Evolutionary conservation across 176 grass and related monocot genomes (phyloP).

Genomic region (Ampelocalamus luodianensis): DNA sequence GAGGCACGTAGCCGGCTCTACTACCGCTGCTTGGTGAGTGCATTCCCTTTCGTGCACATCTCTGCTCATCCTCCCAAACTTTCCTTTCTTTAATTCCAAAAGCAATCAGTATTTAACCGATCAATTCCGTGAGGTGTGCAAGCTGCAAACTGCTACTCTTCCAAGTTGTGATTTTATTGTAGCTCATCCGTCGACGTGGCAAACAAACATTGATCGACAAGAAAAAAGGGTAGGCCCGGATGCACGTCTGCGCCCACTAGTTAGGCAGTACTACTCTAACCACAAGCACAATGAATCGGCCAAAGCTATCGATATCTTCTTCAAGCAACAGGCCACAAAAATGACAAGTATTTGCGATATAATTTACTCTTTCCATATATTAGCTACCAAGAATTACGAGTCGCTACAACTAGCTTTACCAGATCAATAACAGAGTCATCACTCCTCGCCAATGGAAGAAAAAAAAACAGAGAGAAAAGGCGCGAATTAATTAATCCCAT

Average conservation of each 20-base stretch:
- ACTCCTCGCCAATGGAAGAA: slow-evolving; percentile 47
- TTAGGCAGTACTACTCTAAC: slow-evolving; percentile 27
- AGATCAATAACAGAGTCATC: slow-evolving; percentile 51
- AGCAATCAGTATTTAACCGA: slow-evolving; percentile 27
- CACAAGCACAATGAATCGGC: slow-evolving; percentile 20
- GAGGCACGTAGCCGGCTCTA: not conserved
- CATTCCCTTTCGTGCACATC: slow-evolving; percentile 47
- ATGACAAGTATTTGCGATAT: slow-evolving; percentile 24
- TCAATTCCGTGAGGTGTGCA: not conserved
- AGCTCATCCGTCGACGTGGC: slow-evolving; percentile 40
- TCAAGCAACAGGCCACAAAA: not conserved
- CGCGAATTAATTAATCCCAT: slow-evolving; percentile 56
- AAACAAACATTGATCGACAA: slow-evolving; percentile 46
- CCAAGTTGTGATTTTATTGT: slow-evolving; percentile 35
- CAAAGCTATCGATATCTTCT: slow-evolving; percentile 25
- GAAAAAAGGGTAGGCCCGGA: slow-evolving; percentile 31
- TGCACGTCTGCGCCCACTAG: slow-evolving; percentile 45
- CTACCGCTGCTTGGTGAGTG: not conserved
- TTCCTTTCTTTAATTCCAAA: slow-evolving; percentile 3
- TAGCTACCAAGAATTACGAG: slow-evolving; percentile 59
- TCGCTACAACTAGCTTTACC: slow-evolving; percentile 57
- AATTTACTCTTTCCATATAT: slow-evolving; percentile 62
- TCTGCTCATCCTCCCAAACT: not conserved
- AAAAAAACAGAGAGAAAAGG: not conserved
- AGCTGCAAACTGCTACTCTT: not conserved